Percentiles rank a stretch among this genome's conserved stretches.
phyloP scores from a whole-genome alignment of 2,329 filamentous ascomycete genomes.

The Neurospora crassa region DNA sequence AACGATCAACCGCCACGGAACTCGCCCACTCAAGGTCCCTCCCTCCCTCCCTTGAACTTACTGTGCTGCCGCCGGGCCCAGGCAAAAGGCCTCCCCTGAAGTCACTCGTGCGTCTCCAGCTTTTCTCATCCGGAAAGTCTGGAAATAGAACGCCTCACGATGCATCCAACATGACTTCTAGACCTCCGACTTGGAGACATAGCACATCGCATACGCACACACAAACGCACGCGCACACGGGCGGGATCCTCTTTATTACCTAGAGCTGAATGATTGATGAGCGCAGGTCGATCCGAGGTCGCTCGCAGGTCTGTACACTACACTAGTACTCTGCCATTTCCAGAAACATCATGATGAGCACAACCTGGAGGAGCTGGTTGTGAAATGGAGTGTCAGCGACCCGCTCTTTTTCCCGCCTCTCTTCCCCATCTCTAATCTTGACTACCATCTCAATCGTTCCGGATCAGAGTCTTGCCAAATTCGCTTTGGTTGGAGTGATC shows the following conservation, averaged over 20 bases:
- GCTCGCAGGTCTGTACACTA: background rate
- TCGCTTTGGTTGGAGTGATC: background rate
- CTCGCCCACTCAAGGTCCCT: background rate
- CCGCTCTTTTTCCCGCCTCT: background rate
- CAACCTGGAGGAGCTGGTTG: background rate
- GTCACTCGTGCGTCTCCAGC: background rate
- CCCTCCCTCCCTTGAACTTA: background rate
- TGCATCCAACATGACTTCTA: background rate
- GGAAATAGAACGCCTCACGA: background rate
- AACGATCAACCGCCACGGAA: background rate
- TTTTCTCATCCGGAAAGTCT: background rate
- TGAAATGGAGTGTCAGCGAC: background rate
- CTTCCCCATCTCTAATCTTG: background rate
- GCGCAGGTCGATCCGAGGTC: background rate
- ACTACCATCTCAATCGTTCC: background rate
- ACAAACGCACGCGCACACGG: background rate
- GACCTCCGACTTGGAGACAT: background rate
- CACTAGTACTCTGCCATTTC: background rate
- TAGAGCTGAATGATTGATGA: background rate
- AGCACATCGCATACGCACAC: background rate
- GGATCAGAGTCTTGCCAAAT: background rate
- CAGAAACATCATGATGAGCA: background rate
- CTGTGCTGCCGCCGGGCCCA: background rate
- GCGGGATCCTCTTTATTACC: background rate
- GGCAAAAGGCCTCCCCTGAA: background rate